phyloP scores from a whole-genome alignment of 108 stramenopile species.

The Cylindrotheca fusiformis region DNA sequence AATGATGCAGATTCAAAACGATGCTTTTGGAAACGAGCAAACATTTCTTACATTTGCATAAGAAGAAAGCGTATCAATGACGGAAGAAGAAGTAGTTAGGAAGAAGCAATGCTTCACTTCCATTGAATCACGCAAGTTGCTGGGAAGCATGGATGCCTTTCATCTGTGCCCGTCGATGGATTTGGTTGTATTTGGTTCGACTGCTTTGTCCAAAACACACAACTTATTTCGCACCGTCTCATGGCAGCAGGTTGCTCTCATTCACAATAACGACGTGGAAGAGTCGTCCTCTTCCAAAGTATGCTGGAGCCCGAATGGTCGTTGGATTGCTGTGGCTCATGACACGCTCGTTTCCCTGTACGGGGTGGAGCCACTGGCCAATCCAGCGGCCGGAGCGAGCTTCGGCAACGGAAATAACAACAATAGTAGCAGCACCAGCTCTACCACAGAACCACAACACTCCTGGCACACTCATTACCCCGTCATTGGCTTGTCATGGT shows the following conservation, averaged over 20 bases:
- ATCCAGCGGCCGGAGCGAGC: conserved; percentile 13
- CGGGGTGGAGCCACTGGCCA: conserved; percentile 49
- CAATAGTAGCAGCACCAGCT: not conserved
- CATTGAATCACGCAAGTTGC: conserved; percentile 47
- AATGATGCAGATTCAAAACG: too few relatives aligned
- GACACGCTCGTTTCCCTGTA: conserved; percentile 40
- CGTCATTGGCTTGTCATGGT: conserved; percentile 33
- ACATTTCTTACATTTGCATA: too few relatives aligned
- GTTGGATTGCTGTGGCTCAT: conserved; percentile 50
- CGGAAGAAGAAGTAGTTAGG: not conserved
- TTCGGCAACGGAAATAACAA: too few relatives aligned
- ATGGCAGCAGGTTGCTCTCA: conserved; percentile 59
- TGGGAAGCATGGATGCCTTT: conserved; percentile 30
- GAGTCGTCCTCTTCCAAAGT: conserved; percentile 6
- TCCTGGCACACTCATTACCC: conserved; percentile 11
- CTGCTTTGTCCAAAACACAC: conserved; percentile 22
- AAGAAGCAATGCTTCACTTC: conserved; percentile 47
- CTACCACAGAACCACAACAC: conserved; percentile 7
- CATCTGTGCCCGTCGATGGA: conserved; percentile 84
- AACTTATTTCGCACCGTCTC: conserved; percentile 62
- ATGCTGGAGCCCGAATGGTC: conserved; percentile 81
- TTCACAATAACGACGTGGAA: conserved; percentile 23
- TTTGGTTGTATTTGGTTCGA: conserved; percentile 42
- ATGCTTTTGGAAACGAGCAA: too few relatives aligned
- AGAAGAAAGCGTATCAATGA: not conserved